Evolutionary conservation across 768 basidiomycete genomes (phyloP).

Genomic region (Suillus tomentosus): DNA sequence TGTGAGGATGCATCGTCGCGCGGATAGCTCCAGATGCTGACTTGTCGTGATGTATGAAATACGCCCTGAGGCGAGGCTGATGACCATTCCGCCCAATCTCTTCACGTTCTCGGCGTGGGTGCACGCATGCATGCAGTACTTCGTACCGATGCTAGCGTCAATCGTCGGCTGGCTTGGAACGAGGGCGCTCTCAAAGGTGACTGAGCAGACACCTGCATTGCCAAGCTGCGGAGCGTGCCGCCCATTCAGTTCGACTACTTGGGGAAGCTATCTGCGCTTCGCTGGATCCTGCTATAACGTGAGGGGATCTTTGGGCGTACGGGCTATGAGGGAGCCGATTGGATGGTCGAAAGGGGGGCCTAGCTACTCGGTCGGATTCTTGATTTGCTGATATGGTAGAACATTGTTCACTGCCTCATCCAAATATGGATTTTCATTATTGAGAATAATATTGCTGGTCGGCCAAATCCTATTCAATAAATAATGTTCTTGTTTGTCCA

Average conservation of each 20-base stretch:
- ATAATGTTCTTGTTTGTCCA: no score
- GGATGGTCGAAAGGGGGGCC: conserved; percentile 58
- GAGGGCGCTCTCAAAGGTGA: conserved; percentile 24
- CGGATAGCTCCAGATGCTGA: neutral
- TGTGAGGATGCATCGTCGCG: conserved; percentile 51
- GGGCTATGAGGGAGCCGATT: conserved; percentile 72
- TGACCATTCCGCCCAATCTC: conserved; percentile 82
- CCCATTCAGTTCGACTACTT: conserved; percentile 97
- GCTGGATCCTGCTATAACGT: conserved; percentile 52
- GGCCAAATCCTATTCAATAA: no score
- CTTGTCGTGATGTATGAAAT: conserved; percentile 55
- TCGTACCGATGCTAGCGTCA: conserved; percentile 64
- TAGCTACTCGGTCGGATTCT: neutral
- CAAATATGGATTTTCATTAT: no score
- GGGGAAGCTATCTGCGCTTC: conserved; percentile 75
- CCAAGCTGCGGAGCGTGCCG: conserved; percentile 78
- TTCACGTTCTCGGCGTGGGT: conserved; percentile 79
- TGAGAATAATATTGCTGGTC: no score
- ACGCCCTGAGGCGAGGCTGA: conserved; percentile 89
- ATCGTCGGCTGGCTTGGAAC: conserved; percentile 54
- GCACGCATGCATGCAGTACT: conserved; percentile 60
- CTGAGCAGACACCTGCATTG: conserved; percentile 50
- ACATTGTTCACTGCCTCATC: neutral
- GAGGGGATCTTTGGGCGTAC: conserved; percentile 67
- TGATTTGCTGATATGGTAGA: neutral